Percentiles rank a stretch among this genome's conserved stretches.
These are phyloP conservation scores for Cryptococcus hybrid DNA, from an alignment of 1,284 basidiomycete species.

Conservation along the genomic window DNA sequence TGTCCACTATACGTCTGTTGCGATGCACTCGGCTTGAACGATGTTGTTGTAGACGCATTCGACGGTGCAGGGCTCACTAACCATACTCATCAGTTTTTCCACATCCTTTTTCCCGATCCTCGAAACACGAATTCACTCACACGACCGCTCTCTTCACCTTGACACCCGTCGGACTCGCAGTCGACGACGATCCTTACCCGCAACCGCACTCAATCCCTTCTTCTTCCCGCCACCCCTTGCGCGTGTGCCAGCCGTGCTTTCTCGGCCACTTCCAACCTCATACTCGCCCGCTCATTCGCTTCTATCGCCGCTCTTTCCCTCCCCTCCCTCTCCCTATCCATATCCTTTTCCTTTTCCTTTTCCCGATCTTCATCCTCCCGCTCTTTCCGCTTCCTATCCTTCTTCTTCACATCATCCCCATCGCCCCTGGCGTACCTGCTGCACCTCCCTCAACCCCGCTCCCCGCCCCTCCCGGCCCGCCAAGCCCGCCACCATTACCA, in stretches of 20 bases:
- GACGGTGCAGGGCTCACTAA: conserved; percentile 32
- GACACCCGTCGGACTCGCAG: conserved; percentile 20
- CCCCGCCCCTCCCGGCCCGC: too few species aligned
- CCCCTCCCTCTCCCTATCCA: conserved; percentile 64
- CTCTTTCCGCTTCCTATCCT: conserved; percentile 67
- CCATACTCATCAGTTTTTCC: not conserved
- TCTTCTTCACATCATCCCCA: conserved; percentile 64
- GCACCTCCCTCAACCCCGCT: not conserved
- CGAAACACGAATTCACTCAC: conserved; percentile 23
- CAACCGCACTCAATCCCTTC: conserved; percentile 6
- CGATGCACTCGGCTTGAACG: conserved; percentile 15
- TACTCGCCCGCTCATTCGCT: conserved; percentile 61
- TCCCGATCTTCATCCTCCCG: conserved; percentile 68
- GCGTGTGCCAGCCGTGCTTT: conserved; percentile 16
- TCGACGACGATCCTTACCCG: not conserved
- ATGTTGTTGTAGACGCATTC: conserved; percentile 32
- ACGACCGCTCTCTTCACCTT: conserved; percentile 39
- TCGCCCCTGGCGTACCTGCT: conserved; percentile 62
- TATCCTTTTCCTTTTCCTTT: conserved; percentile 63
- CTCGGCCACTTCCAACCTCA: conserved; percentile 33
- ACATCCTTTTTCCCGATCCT: not conserved
- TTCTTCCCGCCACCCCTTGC: conserved; percentile 16
- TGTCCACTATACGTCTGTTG: conserved; percentile 44
- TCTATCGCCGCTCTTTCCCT: conserved; percentile 61
- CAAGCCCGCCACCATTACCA: too few species aligned